Evolutionary conservation across 164 flowering plant genomes (phyloP), one percentile per base, ranked within the genome.

Genomic region (Paratinospora sagittata): DNA sequence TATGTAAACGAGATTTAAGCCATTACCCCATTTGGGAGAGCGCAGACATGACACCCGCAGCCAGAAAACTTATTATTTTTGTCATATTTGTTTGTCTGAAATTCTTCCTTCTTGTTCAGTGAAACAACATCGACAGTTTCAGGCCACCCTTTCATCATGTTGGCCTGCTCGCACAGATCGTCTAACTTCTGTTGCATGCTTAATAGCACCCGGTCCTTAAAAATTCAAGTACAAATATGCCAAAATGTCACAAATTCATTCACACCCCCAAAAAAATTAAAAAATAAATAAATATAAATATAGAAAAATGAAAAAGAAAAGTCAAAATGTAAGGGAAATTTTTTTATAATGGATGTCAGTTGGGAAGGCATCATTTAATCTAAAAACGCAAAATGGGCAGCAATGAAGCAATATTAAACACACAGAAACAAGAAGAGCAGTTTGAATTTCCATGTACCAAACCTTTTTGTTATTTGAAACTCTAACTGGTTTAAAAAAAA

Each of bases 101-200:
- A 52, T 23, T 78, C 80, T 17, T 39, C 70, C 45, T 62, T 78
- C 72, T 83, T 77, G 6, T 60, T 21, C 47, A 73, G 65, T 19
- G 71, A 66, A 41, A 62, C 49, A 43, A 72, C 74, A 11, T 43
- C 70, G 23, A 23, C 73, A 19, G 43, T 68, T 64, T 78, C 83
- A 0, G 83, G 49, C 57, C 70, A 80, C 47, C 84, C 90, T 75
- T 84, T 88, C 65, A 78, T 76, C 66, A 67, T 72, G 65, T 77
- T 84, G 71, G 88, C 69, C 81, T 88, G 88, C 69, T 88, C 85
- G 68, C 93, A 89, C 34, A 93, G 67, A 70, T 74, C 64, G 66
- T 93, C 98, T 14, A 93, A 90, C 83, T 90, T 91, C 78, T 88
- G 85, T 77, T 91, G 95, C 98, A 94, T 91, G 80, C 81, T 81